Percentiles rank a stretch among this genome's conserved stretches.
Conservation (phyloP, 176 grass and related monocot genomes). For the Sorghum bicolor region DNA sequence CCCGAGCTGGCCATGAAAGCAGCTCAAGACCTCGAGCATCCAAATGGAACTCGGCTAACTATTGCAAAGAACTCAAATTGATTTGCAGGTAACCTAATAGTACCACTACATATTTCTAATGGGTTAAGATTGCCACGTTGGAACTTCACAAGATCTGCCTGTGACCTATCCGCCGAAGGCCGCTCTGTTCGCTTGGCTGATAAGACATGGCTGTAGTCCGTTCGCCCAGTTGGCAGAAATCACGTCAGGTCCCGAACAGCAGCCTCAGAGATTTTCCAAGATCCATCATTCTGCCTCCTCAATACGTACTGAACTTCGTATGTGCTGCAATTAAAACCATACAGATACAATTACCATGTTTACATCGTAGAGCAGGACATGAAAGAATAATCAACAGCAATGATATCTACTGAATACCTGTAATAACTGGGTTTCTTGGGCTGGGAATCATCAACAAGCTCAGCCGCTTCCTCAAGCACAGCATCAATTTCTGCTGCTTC, state of each 20-base stretch:
- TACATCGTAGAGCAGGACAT: background rate
- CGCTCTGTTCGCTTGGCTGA: no score
- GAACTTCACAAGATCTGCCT: background rate
- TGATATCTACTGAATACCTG: constrained; percentile 49
- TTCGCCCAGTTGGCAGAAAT: constrained; percentile 26
- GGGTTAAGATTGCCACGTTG: background rate
- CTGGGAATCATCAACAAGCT: constrained; percentile 77
- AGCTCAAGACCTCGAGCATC: background rate
- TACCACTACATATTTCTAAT: background rate
- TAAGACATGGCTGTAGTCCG: no score
- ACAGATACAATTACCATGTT: constrained; percentile 1
- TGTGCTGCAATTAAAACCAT: constrained; percentile 48
- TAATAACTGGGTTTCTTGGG: constrained; percentile 83
- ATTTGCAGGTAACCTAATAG: constrained; percentile 2
- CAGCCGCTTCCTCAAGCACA: constrained; percentile 88
- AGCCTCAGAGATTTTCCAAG: constrained; percentile 78
- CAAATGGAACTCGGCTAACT: background rate
- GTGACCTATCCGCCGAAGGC: background rate
- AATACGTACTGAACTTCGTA: constrained; percentile 75
- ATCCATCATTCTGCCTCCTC: constrained; percentile 71
- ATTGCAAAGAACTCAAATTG: background rate
- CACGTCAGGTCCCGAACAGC: constrained; percentile 47
- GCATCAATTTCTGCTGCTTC: constrained; percentile 80
- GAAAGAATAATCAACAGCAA: background rate
- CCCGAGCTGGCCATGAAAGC: background rate